Evolutionary conservation across 148 eudicot species (phyloP).

Genomic region (Rhododendron ferrugineum): DNA sequence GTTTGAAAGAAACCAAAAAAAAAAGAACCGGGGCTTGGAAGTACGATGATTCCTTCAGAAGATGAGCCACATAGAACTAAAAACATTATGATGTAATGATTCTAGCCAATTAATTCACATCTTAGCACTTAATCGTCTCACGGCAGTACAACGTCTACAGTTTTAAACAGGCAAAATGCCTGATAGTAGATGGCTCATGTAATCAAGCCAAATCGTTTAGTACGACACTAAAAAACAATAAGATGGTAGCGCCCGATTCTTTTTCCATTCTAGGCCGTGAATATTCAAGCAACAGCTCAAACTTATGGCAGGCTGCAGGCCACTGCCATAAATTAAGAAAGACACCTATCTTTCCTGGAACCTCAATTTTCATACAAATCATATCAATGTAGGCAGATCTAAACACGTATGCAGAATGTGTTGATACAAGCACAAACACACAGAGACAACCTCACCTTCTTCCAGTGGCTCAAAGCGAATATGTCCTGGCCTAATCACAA

Average conservation of each 20-base stretch:
- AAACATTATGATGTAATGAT: neutral
- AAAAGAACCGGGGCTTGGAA: neutral
- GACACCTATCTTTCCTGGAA: neutral
- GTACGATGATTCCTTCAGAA: neutral
- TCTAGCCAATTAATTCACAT: neutral
- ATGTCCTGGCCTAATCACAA: constrained; percentile 78
- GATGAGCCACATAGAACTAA: neutral
- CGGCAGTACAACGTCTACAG: neutral
- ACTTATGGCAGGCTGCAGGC: neutral
- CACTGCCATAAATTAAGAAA: neutral
- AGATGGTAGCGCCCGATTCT: neutral
- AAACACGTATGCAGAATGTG: neutral
- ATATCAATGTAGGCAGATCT: neutral
- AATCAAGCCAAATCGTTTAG: neutral
- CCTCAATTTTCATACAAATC: neutral
- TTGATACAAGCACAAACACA: neutral
- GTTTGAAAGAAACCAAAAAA: neutral
- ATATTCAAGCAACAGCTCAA: neutral
- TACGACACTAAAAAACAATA: neutral
- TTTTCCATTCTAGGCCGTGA: neutral
- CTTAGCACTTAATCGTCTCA: neutral
- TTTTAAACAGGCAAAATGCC: neutral
- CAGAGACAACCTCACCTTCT: constrained; percentile 37
- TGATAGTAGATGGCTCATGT: neutral
- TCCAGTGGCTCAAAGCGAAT: constrained; percentile 71